phyloP scores from a whole-genome alignment of 306 rosid species.

The Fagus crenata region DNA sequence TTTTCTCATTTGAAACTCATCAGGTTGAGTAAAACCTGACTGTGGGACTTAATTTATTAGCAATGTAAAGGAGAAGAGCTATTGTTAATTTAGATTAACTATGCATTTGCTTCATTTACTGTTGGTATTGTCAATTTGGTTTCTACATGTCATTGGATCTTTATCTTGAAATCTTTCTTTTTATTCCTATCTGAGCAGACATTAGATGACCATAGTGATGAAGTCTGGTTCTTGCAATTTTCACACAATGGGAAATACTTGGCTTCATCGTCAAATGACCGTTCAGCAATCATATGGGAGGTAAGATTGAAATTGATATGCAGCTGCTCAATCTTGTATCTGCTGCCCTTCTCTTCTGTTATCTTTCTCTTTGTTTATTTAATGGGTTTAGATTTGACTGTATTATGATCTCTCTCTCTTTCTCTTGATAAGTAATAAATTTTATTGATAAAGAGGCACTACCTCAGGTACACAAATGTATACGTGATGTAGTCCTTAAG shows the following conservation, averaged over 20 bases:
- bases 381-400: slow-evolving; percentile 20
- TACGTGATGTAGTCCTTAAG: no score
- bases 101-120: slow-evolving; percentile 7
- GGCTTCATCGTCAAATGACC: slow-evolving; percentile 92
- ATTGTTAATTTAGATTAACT: background rate
- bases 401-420: slow-evolving; percentile 5
- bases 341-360: background rate
- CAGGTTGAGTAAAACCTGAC: background rate
- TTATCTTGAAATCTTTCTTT: slow-evolving; percentile 27
- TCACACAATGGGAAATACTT: slow-evolving; percentile 85
- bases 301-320: slow-evolving; percentile 43
- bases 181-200: slow-evolving; percentile 45
- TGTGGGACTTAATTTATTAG: background rate
- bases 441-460: no score
- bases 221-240: slow-evolving; percentile 93
- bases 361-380: slow-evolving; percentile 1
- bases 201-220: slow-evolving; percentile 78
- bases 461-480: no score
- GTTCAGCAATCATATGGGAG: slow-evolving; percentile 93
- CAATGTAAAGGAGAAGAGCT: background rate
- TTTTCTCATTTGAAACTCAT: background rate
- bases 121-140: slow-evolving; percentile 6
- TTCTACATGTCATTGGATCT: slow-evolving; percentile 19
- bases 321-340: background rate
- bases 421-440: background rate